Conservation (phyloP, 495 filamentous ascomycete species). For the Daldinia childiae region DNA sequence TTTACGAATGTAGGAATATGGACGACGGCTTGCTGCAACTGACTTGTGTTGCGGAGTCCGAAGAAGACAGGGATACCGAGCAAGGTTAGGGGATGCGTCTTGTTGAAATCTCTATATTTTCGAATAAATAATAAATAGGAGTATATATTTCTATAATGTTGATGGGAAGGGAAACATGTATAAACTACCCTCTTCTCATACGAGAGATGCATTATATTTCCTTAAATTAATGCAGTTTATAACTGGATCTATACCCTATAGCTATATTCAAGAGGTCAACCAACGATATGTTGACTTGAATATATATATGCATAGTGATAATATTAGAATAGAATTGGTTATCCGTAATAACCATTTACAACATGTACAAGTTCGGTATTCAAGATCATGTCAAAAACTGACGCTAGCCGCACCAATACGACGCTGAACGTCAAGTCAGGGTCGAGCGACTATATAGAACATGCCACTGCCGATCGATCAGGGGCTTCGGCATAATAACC, state of each 20-base stretch:
- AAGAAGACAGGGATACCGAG: slow-evolving; percentile 26
- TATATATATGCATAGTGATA: no score
- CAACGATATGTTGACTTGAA: background rate
- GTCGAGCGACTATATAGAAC: background rate
- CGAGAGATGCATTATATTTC: no score
- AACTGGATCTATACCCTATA: no score
- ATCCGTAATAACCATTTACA: no score
- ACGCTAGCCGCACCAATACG: slow-evolving; percentile 27
- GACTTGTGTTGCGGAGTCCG: slow-evolving; percentile 20
- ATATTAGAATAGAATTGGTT: no score
- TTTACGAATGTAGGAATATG: slow-evolving; percentile 40
- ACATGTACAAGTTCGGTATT: no score
- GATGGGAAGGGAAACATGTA: no score
- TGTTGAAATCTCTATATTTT: background rate
- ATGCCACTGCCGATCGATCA: slow-evolving; percentile 10
- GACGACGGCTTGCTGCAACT: slow-evolving; percentile 28
- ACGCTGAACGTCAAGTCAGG: slow-evolving; percentile 9
- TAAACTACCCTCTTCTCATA: no score
- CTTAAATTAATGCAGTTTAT: no score
- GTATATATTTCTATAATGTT: background rate
- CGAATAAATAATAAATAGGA: background rate
- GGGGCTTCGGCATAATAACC: slow-evolving; percentile 8
- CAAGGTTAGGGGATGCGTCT: slow-evolving; percentile 6
- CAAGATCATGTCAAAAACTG: background rate
- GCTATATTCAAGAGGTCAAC: no score